phyloP scores from a whole-genome alignment of 106 monocot genomes.

The Dendrobium nobile region DNA sequence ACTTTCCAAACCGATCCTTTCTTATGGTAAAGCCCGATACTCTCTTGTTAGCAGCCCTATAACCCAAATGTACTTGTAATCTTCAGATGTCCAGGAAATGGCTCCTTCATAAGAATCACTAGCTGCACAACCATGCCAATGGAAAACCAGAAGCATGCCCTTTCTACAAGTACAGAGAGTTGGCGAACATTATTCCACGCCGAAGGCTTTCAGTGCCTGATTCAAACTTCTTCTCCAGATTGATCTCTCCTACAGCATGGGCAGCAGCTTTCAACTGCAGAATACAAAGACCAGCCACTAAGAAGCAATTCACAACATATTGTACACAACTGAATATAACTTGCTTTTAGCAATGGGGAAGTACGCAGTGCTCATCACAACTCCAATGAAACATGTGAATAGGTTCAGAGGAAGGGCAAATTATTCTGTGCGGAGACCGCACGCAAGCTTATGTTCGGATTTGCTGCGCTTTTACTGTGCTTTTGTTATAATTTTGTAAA shows the following conservation, averaged over 20 bases:
- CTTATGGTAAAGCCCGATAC: background rate
- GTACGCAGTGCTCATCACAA: no score
- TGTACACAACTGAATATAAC: no score
- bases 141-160: background rate
- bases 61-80: background rate
- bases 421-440: no score
- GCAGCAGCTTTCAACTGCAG: constrained; percentile 78
- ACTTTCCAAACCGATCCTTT: background rate
- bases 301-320: background rate
- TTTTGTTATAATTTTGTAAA: no score
- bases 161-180: constrained; percentile 74
- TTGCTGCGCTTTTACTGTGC: no score
- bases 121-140: background rate
- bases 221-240: constrained; percentile 82
- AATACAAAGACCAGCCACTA: background rate
- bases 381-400: no score
- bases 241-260: constrained; percentile 76
- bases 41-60: background rate
- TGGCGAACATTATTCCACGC: constrained; percentile 96
- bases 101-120: background rate
- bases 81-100: background rate
- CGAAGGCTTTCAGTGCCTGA: constrained; percentile 65
- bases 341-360: no score
- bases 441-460: no score
- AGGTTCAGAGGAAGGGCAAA: no score